Evolutionary conservation across 768 basidiomycete species (phyloP), one percentile per base, ranked within the genome.

Genomic region (Phanerodontia chrysosporium): DNA sequence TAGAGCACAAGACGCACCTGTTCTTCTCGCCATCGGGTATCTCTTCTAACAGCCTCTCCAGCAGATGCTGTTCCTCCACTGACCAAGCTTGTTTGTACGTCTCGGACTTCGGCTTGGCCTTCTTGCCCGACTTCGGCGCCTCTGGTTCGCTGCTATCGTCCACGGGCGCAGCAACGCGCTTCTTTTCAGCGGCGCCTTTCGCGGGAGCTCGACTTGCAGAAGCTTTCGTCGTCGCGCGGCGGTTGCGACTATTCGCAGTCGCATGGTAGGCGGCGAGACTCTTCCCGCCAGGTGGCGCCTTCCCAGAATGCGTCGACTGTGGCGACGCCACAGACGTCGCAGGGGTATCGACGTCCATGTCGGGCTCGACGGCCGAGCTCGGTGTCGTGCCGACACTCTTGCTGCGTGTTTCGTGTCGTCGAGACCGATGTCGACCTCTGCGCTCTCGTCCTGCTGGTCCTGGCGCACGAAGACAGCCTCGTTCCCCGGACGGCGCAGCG

Each of bases 31-130:
- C 85, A 14, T 85, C 86, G 0, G 91, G 91, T 48, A 90, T 87
- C 70, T 90, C 81, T 53, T 87, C 85, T 54, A 92, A 69, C 46
- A 91, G 72, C 27, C 83, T 80, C 67, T 92, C 91, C 1, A 92
- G 79, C 16, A 89, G 73, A 63, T 89, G 86, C 63, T 92, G 91
- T 66, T 92, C 90, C 0, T 80, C 82, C 22, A 84, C 75, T 1
- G 85, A 82, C 91, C 90, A 93, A 0, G 86, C 80, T 59, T 87
- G 85, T 68, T 92, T 92, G 74, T 89, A 92, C n/a, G 90, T 92
- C 62, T 90, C 87, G 0, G 86, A 76, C 65, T 79, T 83, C 1
- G 78, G 75, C 58, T 83, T 73, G 35, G 62, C 61, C 46, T 64
- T 64, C 58, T 63, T 60, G 39, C 64, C 56, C 25, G 62, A 51